These are phyloP conservation scores for Myxozyma mucilagina DNA, from an alignment of 805 yeast genomes.

Conservation along the genomic window DNA sequence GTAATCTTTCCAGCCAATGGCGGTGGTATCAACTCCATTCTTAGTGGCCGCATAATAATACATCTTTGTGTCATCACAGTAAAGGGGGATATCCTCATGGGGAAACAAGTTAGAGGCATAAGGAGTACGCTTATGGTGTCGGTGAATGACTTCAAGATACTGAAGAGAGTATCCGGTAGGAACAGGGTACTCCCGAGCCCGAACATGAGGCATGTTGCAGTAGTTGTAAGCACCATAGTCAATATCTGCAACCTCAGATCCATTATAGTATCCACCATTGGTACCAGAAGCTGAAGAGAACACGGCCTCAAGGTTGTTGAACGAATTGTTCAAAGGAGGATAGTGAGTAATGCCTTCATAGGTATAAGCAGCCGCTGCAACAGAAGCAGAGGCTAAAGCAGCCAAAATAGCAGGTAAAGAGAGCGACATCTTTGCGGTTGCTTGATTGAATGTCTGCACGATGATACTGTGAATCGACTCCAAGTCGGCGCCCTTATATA, in stretches of 20 bases:
- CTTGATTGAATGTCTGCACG: background rate
- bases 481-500: background rate
- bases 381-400: slow-evolving; percentile 3
- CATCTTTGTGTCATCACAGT: slow-evolving; percentile 40
- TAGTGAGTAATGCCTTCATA: slow-evolving; percentile 17
- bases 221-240: slow-evolving; percentile 45
- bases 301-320: slow-evolving; percentile 12
- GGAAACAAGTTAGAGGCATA: slow-evolving; percentile 43
- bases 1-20: slow-evolving; percentile 33
- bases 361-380: slow-evolving; percentile 13
- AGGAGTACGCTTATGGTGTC: slow-evolving; percentile 50
- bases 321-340: slow-evolving; percentile 11
- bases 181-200: slow-evolving; percentile 38
- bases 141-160: slow-evolving; percentile 47
- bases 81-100: slow-evolving; percentile 37
- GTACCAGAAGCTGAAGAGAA: slow-evolving; percentile 33
- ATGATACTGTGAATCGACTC: background rate
- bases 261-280: slow-evolving; percentile 36
- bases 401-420: background rate
- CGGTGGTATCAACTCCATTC: slow-evolving; percentile 23
- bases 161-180: slow-evolving; percentile 22
- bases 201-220: slow-evolving; percentile 50
- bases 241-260: slow-evolving; percentile 33
- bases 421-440: background rate
- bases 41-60: slow-evolving; percentile 36